These are phyloP conservation scores for Spirogloea muscicola DNA, from an alignment of 139 green algal species.

Conservation along the genomic window DNA sequence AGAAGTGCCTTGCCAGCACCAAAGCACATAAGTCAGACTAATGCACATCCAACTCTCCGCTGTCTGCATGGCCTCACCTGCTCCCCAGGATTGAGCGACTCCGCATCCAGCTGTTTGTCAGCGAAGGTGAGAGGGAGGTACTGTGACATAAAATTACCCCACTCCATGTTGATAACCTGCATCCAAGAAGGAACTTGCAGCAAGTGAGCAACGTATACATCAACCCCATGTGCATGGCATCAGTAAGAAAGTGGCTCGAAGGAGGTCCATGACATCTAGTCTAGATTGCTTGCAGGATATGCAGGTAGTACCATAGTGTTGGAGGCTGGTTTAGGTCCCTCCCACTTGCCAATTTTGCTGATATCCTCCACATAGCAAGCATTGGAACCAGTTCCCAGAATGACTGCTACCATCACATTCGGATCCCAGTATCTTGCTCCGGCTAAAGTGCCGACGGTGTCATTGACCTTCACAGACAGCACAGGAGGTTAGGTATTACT, in stretches of 20 bases:
- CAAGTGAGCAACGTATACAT: too few relatives aligned
- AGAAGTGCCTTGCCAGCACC: not conserved
- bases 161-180: conserved; percentile 74
- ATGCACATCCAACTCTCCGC: not conserved
- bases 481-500: too few relatives aligned
- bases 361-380: conserved; percentile 41
- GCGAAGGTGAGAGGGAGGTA: conserved; percentile 29
- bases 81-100: conserved; percentile 27
- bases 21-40: not conserved
- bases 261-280: too few relatives aligned
- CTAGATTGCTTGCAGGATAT: too few relatives aligned
- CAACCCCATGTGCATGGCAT: too few relatives aligned
- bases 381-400: conserved; percentile 39
- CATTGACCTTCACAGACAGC: conserved; percentile 45
- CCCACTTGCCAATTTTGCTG: not conserved
- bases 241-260: too few relatives aligned
- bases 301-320: too few relatives aligned
- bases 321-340: too few relatives aligned
- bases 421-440: conserved; percentile 17
- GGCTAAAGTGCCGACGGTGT: conserved; percentile 35
- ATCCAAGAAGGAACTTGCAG: conserved; percentile 25
- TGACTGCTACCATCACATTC: conserved; percentile 32
- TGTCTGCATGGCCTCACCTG: conserved; percentile 5
- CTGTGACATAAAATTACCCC: conserved; percentile 65
- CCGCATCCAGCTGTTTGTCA: conserved; percentile 28